Conservation (phyloP, 805 yeast species). For the Saccharomycopsis guyanensis region DNA sequence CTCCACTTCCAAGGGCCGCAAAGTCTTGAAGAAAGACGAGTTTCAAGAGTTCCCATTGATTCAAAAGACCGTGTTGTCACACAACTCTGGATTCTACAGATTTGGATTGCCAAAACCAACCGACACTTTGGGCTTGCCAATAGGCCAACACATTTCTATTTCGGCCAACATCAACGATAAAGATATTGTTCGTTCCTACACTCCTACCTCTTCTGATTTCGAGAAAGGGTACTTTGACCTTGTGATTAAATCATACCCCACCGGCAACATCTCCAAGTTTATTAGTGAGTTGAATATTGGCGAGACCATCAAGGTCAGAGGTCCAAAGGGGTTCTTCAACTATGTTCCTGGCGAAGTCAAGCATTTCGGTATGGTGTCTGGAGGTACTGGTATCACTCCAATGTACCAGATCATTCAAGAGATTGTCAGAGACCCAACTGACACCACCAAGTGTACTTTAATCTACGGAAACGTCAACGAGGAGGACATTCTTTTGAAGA, state of each 20-base stretch:
- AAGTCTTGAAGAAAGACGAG: constrained; percentile 55
- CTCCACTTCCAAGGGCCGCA: constrained; percentile 32
- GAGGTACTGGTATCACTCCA: constrained; percentile 96
- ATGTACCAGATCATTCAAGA: constrained; percentile 90
- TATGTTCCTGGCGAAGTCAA: constrained; percentile 73
- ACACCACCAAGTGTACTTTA: constrained; percentile 65
- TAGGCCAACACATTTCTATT: constrained; percentile 89
- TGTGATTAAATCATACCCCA: constrained; percentile 76
- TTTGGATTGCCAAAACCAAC: constrained; percentile 72
- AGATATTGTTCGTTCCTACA: constrained; percentile 78
- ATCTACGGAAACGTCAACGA: constrained; percentile 77
- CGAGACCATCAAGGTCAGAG: constrained; percentile 68
- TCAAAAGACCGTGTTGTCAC: constrained; percentile 66
- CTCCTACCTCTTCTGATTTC: constrained; percentile 80
- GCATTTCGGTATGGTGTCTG: constrained; percentile 84
- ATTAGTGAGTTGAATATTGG: constrained; percentile 71
- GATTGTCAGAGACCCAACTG: constrained; percentile 67
- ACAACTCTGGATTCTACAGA: constrained; percentile 76
- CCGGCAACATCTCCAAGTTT: constrained; percentile 74
- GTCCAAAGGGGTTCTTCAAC: constrained; percentile 86
- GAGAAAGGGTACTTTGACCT: constrained; percentile 78
- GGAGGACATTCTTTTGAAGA: constrained; percentile 71
- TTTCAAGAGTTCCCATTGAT: constrained; percentile 76
- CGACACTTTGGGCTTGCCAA: constrained; percentile 79
- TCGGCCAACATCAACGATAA: constrained; percentile 70